Percentiles rank a stretch among this genome's conserved stretches.
Conservation (phyloP, 139 green algal genomes). For the Picocystis salinarum region DNA sequence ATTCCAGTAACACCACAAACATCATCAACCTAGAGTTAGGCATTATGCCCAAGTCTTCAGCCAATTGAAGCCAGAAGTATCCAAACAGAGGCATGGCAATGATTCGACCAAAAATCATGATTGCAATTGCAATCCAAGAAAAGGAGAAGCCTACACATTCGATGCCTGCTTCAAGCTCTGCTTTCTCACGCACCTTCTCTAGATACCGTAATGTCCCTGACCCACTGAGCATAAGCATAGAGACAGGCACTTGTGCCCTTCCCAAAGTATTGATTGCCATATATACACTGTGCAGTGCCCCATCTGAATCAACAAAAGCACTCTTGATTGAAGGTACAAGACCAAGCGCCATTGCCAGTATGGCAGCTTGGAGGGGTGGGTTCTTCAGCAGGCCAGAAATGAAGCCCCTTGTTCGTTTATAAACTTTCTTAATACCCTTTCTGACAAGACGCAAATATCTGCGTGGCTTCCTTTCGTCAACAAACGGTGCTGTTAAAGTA, state of each 20-base stretch:
- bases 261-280: not conserved
- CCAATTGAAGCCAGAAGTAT: not conserved
- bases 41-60: not conserved
- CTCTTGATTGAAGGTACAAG: no score
- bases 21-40: slow-evolving; percentile 1
- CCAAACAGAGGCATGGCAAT: not conserved
- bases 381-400: no score
- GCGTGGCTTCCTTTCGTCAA: no score
- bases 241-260: slow-evolving; percentile 1
- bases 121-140: not conserved
- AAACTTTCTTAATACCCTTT: no score
- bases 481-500: no score
- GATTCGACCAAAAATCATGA: not conserved
- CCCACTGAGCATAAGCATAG: slow-evolving; percentile 1
- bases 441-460: no score
- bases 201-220: slow-evolving; percentile 1
- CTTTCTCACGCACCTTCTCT: not conserved
- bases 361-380: no score
- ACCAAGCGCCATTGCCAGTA: no score
- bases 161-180: not conserved
- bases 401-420: no score
- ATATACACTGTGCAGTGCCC: not conserved
- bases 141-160: not conserved
- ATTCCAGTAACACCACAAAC: slow-evolving; percentile 1
- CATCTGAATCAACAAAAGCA: no score